phyloP scores from a whole-genome alignment of 169 alveolate species.

The Plasmodium gaboni region DNA sequence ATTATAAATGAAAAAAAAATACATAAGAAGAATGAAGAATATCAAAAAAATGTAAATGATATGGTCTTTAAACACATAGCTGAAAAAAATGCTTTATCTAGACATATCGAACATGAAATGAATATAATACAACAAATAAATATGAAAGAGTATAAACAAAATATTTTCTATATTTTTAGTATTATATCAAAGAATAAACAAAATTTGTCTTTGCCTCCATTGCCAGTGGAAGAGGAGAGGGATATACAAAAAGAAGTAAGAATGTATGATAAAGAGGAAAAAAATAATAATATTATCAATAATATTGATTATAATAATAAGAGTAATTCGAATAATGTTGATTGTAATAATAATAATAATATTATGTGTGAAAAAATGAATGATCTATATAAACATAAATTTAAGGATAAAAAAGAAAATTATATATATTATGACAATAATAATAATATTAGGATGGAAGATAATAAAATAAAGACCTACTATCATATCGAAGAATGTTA shows the following conservation, averaged over 20 bases:
- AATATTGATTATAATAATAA: background rate
- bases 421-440: background rate
- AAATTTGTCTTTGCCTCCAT: constrained; percentile 57
- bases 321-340: too few species aligned
- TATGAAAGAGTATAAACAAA: constrained; percentile 47
- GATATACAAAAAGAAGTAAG: background rate
- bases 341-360: background rate
- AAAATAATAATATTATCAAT: background rate
- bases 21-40: constrained; percentile 17
- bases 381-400: background rate
- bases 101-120: constrained; percentile 67
- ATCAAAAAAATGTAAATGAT: constrained; percentile 19
- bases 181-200: constrained; percentile 24
- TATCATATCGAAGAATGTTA: background rate
- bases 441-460: background rate
- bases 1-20: constrained; percentile 52
- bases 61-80: constrained; percentile 73
- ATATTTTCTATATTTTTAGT: constrained; percentile 62
- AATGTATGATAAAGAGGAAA: background rate
- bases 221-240: constrained; percentile 35
- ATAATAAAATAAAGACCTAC: background rate
- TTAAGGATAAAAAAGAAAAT: background rate
- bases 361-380: background rate
- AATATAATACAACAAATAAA: constrained; percentile 39
- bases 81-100: constrained; percentile 58